Conservation (phyloP, 2,329 filamentous ascomycete genomes). For the Nemania abortiva region DNA sequence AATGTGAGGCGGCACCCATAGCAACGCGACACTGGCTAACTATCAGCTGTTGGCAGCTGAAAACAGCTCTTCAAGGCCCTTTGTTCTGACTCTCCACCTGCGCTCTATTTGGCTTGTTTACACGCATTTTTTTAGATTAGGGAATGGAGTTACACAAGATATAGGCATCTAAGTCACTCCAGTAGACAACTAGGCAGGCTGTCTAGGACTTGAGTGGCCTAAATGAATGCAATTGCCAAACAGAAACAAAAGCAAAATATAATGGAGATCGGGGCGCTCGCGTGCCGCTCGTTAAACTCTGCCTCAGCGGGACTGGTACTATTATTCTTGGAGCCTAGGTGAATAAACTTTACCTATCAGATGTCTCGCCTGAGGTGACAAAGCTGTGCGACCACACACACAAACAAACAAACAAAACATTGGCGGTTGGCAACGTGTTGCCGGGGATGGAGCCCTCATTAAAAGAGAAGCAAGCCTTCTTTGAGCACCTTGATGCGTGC, state of each 20-base stretch:
- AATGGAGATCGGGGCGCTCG: neutral
- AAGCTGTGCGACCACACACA: neutral
- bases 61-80: neutral
- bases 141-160: neutral
- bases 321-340: constrained; percentile 1
- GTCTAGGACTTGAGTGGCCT: neutral
- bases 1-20: neutral
- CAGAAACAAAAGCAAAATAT: neutral
- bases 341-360: neutral
- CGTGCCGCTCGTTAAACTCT: neutral
- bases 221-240: constrained; percentile 3
- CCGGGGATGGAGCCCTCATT: constrained; percentile 48
- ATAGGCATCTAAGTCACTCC: neutral
- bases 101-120: neutral
- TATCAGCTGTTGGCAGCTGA: neutral
- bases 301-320: neutral
- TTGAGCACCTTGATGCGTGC: constrained; percentile 56
- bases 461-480: constrained; percentile 61
- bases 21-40: too few species aligned
- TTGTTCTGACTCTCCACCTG: neutral
- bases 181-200: too few species aligned
- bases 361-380: neutral
- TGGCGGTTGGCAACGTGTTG: too few species aligned
- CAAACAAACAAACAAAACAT: constrained; percentile 8
- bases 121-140: too few species aligned